Evolutionary conservation across 805 yeast species (phyloP), one percentile per base, ranked within the genome.

Genomic region (Candida qinlingensis): DNA sequence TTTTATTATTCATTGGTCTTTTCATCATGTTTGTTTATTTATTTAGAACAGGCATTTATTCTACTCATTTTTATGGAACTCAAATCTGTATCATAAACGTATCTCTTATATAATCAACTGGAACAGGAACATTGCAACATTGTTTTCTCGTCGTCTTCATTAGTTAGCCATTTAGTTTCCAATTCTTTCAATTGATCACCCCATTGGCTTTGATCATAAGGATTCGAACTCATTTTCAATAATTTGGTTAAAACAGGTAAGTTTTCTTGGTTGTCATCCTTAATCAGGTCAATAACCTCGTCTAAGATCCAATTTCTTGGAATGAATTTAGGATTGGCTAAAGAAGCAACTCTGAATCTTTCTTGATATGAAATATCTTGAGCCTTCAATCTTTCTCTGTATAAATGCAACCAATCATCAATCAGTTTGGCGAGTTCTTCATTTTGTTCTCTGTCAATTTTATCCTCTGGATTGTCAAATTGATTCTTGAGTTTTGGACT

Each of bases 291-390:
- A 41, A 87, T 83, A 1, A 89, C 96, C 52, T 90, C 91, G 46
- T 89, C 88, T 46, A 94, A 71, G 45, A 91, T 83, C 90, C 96
- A 88, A 54, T 82, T 86, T 51, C 92, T 75, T 25, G 96, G 94
- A 6, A 86, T 75, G 60, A 92, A 92, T 35, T 79, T 61, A 3
- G 98, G 99, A 59, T 92, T 94, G 43, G 67, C 70, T 3, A 55
- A 46, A 6, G 67, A 60, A 42, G 89, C 79, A 4, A 71, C 55
- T 7, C 49, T 53, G 4, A 51, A 55, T 44, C 91, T 71, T 10
- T 60, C 62, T 47, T 75, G 77, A 29, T 67, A 60, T 0, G 69
- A 55, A 13, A 59, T 60, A 7, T 72, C 65, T 41, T 75, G 75
- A 0, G 49, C 52, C 9, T 49, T 54, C 8, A 81, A 60, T 41